Percentiles rank a stretch among this genome's conserved stretches.
Conservation (phyloP, 1,139 yeast species). For the Yarrowia galli region DNA sequence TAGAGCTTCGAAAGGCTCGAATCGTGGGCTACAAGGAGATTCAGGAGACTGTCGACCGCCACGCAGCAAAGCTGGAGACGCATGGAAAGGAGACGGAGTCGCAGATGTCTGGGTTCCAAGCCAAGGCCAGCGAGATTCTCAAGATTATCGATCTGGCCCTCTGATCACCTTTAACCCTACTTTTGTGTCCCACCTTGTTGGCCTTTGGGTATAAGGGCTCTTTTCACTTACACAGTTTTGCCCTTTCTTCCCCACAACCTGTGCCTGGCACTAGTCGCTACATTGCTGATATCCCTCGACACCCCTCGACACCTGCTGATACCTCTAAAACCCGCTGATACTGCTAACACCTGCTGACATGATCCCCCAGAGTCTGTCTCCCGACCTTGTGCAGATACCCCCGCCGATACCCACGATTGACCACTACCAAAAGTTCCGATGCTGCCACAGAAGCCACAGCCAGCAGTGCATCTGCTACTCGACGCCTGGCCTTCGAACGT, state of each 20-base stretch:
- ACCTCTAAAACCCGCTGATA: neutral
- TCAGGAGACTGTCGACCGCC: conserved; percentile 22
- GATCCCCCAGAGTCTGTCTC: neutral
- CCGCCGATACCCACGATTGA: conserved; percentile 31
- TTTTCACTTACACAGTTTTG: conserved; percentile 6
- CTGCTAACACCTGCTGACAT: neutral
- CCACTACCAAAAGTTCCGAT: conserved; percentile 18
- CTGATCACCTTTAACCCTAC: neutral
- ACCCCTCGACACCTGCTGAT: neutral
- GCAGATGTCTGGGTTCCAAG: conserved; percentile 26
- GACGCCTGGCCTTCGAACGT: conserved; percentile 1
- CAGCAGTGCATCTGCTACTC: conserved; percentile 11
- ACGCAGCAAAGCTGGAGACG: conserved; percentile 27
- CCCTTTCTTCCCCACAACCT: neutral
- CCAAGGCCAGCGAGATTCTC: conserved; percentile 36
- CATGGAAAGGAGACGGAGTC: conserved; percentile 30
- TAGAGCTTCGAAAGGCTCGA: conserved; percentile 22
- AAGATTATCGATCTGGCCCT: conserved; percentile 24
- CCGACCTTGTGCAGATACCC: conserved; percentile 30
- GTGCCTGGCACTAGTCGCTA: conserved; percentile 7
- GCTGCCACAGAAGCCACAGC: conserved; percentile 22
- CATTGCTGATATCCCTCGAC: conserved; percentile 1
- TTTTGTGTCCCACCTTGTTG: conserved; percentile 4
- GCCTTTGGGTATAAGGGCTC: neutral
- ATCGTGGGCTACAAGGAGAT: conserved; percentile 26